These are phyloP conservation scores for Talaromyces islandicus DNA, from an alignment of 2,329 filamentous ascomycete species.

Conservation along the genomic window DNA sequence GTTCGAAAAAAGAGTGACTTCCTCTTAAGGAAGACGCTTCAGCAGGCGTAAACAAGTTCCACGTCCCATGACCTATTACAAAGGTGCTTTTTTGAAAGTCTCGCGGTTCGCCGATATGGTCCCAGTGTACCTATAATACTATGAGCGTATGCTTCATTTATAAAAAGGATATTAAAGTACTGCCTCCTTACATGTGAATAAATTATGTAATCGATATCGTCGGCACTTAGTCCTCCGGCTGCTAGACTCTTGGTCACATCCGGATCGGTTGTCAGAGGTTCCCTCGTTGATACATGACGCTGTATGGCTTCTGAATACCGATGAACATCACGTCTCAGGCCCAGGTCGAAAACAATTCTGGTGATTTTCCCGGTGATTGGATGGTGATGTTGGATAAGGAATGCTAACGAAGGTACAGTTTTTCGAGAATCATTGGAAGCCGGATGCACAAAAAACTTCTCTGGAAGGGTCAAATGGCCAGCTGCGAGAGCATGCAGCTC, in stretches of 20 bases:
- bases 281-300: slow-evolving; percentile 18
- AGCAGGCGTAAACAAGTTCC: background rate
- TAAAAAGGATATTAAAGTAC: background rate
- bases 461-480: slow-evolving; percentile 20
- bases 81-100: slow-evolving; percentile 34
- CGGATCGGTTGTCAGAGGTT: slow-evolving; percentile 18
- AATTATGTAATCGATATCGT: slow-evolving; percentile 38
- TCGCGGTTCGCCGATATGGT: slow-evolving; percentile 36
- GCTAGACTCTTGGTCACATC: slow-evolving; percentile 27
- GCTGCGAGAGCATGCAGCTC: slow-evolving; percentile 33
- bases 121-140: slow-evolving; percentile 33
- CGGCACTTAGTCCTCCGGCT: slow-evolving; percentile 26
- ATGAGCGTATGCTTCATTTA: slow-evolving; percentile 8
- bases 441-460: slow-evolving; percentile 21
- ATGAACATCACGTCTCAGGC: slow-evolving; percentile 21
- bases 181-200: slow-evolving; percentile 33
- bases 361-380: slow-evolving; percentile 11
- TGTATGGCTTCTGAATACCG: slow-evolving; percentile 18
- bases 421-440: slow-evolving; percentile 16
- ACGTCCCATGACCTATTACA: slow-evolving; percentile 28
- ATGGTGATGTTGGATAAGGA: slow-evolving; percentile 23
- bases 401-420: slow-evolving; percentile 25
- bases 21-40: slow-evolving; percentile 9
- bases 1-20: slow-evolving; percentile 22
- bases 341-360: slow-evolving; percentile 24